These are phyloP conservation scores for Smittium mucronatum DNA, from an alignment of 371 early-diverging fungal species.

Conservation along the genomic window DNA sequence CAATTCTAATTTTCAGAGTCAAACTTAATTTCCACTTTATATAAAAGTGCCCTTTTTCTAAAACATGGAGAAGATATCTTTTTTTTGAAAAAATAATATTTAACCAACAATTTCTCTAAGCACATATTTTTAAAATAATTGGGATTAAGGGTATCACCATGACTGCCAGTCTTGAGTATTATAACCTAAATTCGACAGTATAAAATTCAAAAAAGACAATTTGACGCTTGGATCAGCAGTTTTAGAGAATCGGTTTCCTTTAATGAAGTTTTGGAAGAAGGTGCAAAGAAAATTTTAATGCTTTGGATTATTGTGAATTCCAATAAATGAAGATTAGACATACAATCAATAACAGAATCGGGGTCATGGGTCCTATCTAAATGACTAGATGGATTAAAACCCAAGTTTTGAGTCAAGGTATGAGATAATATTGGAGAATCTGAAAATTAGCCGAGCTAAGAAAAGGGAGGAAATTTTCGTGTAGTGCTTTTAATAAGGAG, in stretches of 20 bases:
- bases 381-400: background rate
- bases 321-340: background rate
- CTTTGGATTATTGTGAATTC: background rate
- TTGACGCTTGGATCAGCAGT: background rate
- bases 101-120: background rate
- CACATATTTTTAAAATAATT: background rate
- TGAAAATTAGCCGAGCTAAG: background rate
- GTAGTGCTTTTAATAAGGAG: background rate
- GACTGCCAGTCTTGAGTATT: background rate
- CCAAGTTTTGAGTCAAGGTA: background rate
- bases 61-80: background rate
- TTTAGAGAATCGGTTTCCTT: background rate
- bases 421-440: background rate
- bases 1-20: background rate
- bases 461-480: background rate
- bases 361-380: background rate
- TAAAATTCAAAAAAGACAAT: background rate
- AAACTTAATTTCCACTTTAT: background rate
- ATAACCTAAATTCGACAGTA: background rate
- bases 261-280: background rate
- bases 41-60: background rate
- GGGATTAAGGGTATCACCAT: background rate
- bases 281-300: background rate
- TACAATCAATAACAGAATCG: background rate
- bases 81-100: background rate